Base-by-base conservation (phyloP, 305 asterid genomes). In the Fraxinus xanthoxyloides region DNA sequence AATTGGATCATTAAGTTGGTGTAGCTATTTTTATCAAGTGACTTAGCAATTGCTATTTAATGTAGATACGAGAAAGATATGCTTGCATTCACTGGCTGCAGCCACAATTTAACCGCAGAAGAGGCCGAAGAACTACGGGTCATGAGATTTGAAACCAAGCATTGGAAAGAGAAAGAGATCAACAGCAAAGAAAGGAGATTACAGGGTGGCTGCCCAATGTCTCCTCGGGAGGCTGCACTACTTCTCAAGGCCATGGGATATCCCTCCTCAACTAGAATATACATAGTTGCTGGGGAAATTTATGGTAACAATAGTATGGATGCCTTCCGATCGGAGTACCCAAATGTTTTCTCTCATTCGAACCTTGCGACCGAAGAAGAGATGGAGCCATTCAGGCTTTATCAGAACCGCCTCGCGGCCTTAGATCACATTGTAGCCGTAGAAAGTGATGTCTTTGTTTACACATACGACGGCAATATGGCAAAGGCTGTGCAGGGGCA, bases 401-500 rank as follows among this genome's bases (percentile, higher is more conserved):
- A 85, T 21, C 97, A 91, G 80, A 95, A 95, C 82, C 97, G 95
- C 34, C 93, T 95, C n/a, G 98, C 98, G 46, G 98, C 97, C 21
- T 80, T 95, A 69, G 99, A 95, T 87, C 92, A 95, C 79, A 84
- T 87, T 34, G 90, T 95, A 15, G 98, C 99, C 54, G 82, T 90
- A 67, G 95, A 93, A 56, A 95, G 99, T 54, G 97, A 93, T 40
- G 94, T 87, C 2, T 95, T 95, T 77, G 89, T 92, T 17, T 95
- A 93, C 84, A 93, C 99, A 0, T 92, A 93, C 15, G 97, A 93
- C 63, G 99, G 99, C 28, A 92, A 95, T 81, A 93, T 95, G 99
- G 99, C 98, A 1, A 95, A 92, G 88, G 97, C 99, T 0, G 98
- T 95, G 78, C 97, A 92, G 74, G 99, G 99, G 23, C 99, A 95